These are phyloP conservation scores for Coemansia sp. DNA, from an alignment of 192 early-diverging fungal species.

Conservation along the genomic window DNA sequence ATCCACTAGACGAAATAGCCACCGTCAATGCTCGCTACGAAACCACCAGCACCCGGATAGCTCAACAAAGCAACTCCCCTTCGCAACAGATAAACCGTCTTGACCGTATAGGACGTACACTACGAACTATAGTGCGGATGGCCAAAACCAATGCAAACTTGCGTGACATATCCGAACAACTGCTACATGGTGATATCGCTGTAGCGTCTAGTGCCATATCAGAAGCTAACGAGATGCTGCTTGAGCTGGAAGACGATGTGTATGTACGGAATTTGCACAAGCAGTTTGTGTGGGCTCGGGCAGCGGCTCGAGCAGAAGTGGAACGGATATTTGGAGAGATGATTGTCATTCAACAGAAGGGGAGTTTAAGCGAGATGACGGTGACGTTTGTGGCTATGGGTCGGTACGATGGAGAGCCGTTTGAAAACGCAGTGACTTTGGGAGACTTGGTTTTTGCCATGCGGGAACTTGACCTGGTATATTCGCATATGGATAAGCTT, in stretches of 20 bases:
- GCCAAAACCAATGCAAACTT: slow-evolving; percentile 45
- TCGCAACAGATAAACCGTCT: slow-evolving; percentile 14
- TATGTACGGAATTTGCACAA: slow-evolving; percentile 16
- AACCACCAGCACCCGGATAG: slow-evolving; percentile 5
- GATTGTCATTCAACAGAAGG: slow-evolving; percentile 10
- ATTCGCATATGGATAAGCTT: slow-evolving; percentile 17
- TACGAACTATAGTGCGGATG: slow-evolving; percentile 28
- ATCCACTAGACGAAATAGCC: slow-evolving; percentile 51
- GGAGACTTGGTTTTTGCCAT: slow-evolving; percentile 49
- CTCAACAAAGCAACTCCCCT: background rate
- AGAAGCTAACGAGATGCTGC: slow-evolving; percentile 30
- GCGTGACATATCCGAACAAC: slow-evolving; percentile 45
- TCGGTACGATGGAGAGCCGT: slow-evolving; percentile 38
- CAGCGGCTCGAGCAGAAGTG: slow-evolving; percentile 36
- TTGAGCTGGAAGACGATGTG: slow-evolving; percentile 16
- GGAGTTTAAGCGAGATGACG: slow-evolving; percentile 7
- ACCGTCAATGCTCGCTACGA: slow-evolving; percentile 49
- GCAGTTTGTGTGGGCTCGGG: slow-evolving; percentile 27
- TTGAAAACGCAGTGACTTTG: slow-evolving; percentile 40
- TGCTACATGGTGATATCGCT: slow-evolving; percentile 40
- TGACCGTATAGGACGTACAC: slow-evolving; percentile 18
- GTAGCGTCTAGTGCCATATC: slow-evolving; percentile 40
- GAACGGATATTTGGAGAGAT: slow-evolving; percentile 36
- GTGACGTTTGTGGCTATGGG: slow-evolving; percentile 22
- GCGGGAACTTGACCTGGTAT: slow-evolving; percentile 36